phyloP scores from a whole-genome alignment of 2,329 filamentous ascomycete genomes.

The Aureobasidium pullulans region DNA sequence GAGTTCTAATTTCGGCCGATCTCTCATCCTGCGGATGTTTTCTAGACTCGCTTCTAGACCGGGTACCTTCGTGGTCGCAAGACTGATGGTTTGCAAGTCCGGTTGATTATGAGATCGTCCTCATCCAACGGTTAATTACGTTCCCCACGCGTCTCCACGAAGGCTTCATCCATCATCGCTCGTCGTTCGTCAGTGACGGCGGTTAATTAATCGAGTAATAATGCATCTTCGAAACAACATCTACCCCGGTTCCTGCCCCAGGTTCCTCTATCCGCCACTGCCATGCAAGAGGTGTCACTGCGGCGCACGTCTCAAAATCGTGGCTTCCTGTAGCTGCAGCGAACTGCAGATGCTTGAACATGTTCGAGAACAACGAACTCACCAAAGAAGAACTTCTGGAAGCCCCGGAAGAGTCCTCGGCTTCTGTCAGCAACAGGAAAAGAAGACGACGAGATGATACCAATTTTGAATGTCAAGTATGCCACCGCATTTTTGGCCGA shows the following conservation, averaged over 20 bases:
- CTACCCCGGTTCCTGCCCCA: not conserved
- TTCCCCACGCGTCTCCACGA: not conserved
- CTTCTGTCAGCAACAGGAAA: conserved; percentile 6
- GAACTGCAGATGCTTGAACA: conserved; percentile 1
- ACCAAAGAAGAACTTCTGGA: not conserved
- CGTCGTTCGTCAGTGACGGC: not conserved
- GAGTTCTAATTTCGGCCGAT: not conserved
- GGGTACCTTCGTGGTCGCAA: not conserved
- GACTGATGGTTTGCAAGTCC: not conserved
- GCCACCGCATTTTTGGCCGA: conserved; percentile 20
- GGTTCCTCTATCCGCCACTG: not conserved
- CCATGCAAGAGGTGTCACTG: conserved; percentile 2
- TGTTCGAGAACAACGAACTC: not conserved
- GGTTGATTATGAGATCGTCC: not conserved
- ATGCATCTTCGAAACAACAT: not conserved
- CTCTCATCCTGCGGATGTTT: not conserved
- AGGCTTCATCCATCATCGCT: not conserved
- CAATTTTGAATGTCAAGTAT: conserved; percentile 17
- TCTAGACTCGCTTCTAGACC: not conserved
- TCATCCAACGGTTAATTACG: not conserved
- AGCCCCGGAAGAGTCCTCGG: not conserved
- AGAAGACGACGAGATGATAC: conserved; percentile 12
- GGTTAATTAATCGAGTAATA: not conserved
- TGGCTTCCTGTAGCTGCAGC: conserved; percentile 4
- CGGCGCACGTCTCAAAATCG: not conserved